Evolutionary conservation across 1,139 yeast genomes (phyloP).

Genomic region (Magnusiomyces clavatus): DNA sequence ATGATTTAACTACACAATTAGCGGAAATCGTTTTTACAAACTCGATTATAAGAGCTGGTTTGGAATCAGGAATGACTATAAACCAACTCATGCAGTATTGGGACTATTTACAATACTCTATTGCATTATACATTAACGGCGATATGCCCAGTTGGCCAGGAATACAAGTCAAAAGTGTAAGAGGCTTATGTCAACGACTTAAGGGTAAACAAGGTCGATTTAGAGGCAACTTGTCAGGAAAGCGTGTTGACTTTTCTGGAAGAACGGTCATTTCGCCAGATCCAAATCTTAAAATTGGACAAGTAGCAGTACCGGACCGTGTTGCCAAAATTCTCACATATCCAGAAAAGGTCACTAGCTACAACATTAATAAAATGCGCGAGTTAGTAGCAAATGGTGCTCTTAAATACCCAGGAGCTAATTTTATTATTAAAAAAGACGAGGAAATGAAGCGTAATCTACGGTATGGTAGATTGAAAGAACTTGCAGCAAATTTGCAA

Average conservation of each 20-base stretch:
- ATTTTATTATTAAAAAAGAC: conserved; percentile 73
- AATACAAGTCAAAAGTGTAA: conserved; percentile 65
- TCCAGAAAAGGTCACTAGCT: conserved; percentile 90
- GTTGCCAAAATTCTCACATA: conserved; percentile 94
- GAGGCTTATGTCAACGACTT: conserved; percentile 94
- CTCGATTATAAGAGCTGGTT: conserved; percentile 84
- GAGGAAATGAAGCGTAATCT: conserved; percentile 84
- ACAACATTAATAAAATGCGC: conserved; percentile 73
- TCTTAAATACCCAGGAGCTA: conserved; percentile 90
- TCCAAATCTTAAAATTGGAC: conserved; percentile 89
- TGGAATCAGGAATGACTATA: conserved; percentile 89
- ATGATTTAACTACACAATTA: conserved; percentile 89
- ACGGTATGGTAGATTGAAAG: conserved; percentile 77
- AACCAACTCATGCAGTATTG: conserved; percentile 96
- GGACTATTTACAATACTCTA: conserved; percentile 92
- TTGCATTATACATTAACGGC: conserved; percentile 95
- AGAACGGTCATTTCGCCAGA: conserved; percentile 99
- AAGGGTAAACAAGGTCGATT: conserved; percentile 99
- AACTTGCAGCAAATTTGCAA: conserved; percentile 66
- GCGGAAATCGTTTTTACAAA: conserved; percentile 97
- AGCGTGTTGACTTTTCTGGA: conserved; percentile 97
- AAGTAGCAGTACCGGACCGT: conserved; percentile 96
- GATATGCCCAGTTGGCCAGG: conserved; percentile 56
- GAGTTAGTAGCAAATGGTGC: conserved; percentile 78
- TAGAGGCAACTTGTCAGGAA: conserved; percentile 96